These are phyloP conservation scores for Gnaphalium uliginosum DNA, from an alignment of 129 eudicot species.

Conservation along the genomic window DNA sequence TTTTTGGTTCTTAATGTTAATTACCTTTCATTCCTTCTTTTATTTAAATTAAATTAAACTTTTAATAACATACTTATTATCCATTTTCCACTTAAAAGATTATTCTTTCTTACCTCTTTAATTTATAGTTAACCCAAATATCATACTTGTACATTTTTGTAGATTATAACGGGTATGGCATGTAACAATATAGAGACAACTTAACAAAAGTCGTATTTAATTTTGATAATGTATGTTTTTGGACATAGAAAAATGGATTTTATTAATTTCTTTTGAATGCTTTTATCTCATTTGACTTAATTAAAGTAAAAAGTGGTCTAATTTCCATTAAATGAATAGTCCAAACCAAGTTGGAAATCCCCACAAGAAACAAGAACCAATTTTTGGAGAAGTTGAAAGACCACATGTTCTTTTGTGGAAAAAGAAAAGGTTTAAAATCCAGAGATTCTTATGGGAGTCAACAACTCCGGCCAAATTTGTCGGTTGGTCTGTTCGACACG, in stretches of 20 bases:
- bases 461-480: conserved; percentile 39
- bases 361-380: conserved; percentile 25
- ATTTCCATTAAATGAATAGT: conserved; percentile 14
- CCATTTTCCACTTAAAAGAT: not conserved
- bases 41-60: not conserved
- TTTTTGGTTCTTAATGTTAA: conserved; percentile 23
- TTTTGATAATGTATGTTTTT: conserved; percentile 7
- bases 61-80: conserved; percentile 10
- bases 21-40: conserved; percentile 15
- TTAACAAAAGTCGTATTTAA: not conserved
- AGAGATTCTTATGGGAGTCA: conserved; percentile 30
- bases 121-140: too few species aligned
- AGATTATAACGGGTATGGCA: too few species aligned
- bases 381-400: conserved; percentile 37
- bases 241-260: not conserved
- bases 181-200: too few species aligned
- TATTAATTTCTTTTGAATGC: not conserved
- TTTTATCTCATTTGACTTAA: not conserved
- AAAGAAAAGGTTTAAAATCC: conserved; percentile 21
- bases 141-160: too few species aligned
- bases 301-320: conserved; percentile 10
- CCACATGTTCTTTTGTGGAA: conserved; percentile 28
- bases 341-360: conserved; percentile 28
- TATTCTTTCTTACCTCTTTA: not conserved
- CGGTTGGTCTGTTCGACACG: conserved; percentile 43